These are phyloP conservation scores for Zelopaecilomyces penicillatus DNA, from an alignment of 2,329 filamentous ascomycete species.

Conservation along the genomic window DNA sequence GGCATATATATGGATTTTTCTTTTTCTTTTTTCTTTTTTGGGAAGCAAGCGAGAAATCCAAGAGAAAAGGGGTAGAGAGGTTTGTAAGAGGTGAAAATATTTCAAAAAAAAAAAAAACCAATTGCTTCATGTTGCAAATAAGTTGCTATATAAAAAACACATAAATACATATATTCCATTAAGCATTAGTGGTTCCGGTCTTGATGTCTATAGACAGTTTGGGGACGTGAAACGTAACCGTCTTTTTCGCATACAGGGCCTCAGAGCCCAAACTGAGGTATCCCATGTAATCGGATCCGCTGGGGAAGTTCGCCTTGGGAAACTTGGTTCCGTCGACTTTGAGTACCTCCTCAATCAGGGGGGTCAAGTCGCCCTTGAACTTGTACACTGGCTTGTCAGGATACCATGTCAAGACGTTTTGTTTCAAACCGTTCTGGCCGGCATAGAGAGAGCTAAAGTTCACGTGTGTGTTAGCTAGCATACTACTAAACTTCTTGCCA, in stretches of 20 bases:
- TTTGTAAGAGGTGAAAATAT: too few species aligned
- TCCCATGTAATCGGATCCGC: constrained; percentile 36
- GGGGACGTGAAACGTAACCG: constrained; percentile 41
- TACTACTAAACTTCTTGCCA: too few species aligned
- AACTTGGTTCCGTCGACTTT: constrained; percentile 23
- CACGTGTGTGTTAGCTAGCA: too few species aligned
- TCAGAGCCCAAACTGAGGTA: constrained; percentile 46
- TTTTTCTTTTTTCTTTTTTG: too few species aligned
- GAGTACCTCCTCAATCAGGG: constrained; percentile 34
- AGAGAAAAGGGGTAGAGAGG: too few species aligned
- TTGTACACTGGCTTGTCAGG: constrained; percentile 24
- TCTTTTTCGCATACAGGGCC: constrained; percentile 32
- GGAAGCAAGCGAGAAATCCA: too few species aligned
- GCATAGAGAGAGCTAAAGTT: constrained; percentile 30
- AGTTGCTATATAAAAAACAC: too few species aligned
- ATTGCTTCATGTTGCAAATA: too few species aligned
- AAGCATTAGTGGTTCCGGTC: background rate
- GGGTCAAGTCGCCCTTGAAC: constrained; percentile 39
- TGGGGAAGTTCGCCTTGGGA: constrained; percentile 20
- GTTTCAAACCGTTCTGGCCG: constrained; percentile 30
- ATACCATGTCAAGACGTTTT: constrained; percentile 44
- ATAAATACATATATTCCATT: background rate
- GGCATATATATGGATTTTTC: too few species aligned
- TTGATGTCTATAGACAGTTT: constrained; percentile 28
- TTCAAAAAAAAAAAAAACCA: too few species aligned